A percentile compares a stretch with the other conserved stretches of the same genome.
Conservation (phyloP, 1,139 yeast genomes). For the Lodderomyces beijingensis region DNA sequence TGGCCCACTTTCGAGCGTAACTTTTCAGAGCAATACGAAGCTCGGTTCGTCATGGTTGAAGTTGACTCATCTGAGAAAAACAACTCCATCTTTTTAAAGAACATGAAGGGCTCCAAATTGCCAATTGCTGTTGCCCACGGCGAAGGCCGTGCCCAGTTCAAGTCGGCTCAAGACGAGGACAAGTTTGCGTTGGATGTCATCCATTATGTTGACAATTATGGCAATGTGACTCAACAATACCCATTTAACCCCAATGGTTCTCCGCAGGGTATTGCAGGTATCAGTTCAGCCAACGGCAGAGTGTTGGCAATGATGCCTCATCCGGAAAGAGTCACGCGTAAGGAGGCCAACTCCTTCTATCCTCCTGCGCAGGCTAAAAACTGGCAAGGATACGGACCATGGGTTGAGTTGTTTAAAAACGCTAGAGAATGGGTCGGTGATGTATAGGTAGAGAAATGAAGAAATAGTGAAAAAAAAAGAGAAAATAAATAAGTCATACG, state of each 20-base stretch:
- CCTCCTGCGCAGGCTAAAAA: slow-evolving; percentile 62
- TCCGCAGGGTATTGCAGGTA: slow-evolving; percentile 89
- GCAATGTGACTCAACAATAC: slow-evolving; percentile 71
- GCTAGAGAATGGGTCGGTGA: slow-evolving; percentile 92
- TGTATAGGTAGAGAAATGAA: background rate
- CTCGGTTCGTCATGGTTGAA: slow-evolving; percentile 89
- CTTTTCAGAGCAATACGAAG: slow-evolving; percentile 92
- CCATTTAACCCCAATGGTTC: slow-evolving; percentile 98
- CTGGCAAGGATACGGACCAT: slow-evolving; percentile 83
- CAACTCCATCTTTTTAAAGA: slow-evolving; percentile 73
- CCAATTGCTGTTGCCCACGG: slow-evolving; percentile 99
- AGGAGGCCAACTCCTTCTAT: slow-evolving; percentile 88
- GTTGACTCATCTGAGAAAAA: slow-evolving; percentile 47
- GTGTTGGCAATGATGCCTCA: slow-evolving; percentile 99
- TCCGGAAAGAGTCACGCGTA: slow-evolving; percentile 91
- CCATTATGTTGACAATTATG: slow-evolving; percentile 87
- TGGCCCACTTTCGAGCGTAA: slow-evolving; percentile 98
- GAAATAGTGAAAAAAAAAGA: background rate
- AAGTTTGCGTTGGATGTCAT: slow-evolving; percentile 53
- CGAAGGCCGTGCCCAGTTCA: slow-evolving; percentile 88
- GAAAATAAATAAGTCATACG: background rate
- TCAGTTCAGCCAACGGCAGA: slow-evolving; percentile 85
- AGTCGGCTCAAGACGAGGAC: slow-evolving; percentile 34
- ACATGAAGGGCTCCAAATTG: slow-evolving; percentile 86
- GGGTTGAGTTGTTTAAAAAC: slow-evolving; percentile 90